A percentile compares a stretch with the other conserved stretches of the same genome.
phyloP scores from a whole-genome alignment of 345 rosid species.

The Syzygium grande region DNA sequence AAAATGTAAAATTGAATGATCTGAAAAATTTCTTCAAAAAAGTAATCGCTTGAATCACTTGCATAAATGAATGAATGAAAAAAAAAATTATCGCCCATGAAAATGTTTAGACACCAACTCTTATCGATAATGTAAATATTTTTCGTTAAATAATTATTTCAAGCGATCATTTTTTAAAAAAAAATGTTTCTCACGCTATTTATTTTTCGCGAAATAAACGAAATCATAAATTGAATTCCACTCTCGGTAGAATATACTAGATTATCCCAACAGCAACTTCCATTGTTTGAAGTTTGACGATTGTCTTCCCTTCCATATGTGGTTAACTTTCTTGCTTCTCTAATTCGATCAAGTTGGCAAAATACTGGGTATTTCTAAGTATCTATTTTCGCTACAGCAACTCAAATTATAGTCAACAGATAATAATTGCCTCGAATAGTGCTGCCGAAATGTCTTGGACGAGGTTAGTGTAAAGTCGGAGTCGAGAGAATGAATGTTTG shows the following conservation, averaged over 20 bases:
- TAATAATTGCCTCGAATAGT: background rate
- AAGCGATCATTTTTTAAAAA: too few species aligned
- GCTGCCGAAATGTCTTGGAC: background rate
- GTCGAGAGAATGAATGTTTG: background rate
- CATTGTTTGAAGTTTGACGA: background rate
- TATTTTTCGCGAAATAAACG: too few species aligned
- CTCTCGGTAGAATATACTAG: background rate
- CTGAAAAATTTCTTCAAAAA: accelerated
- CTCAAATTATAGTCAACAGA: background rate
- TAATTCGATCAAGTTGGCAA: background rate
- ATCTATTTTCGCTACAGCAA: background rate
- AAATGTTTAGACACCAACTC: too few species aligned
- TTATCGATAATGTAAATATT: too few species aligned
- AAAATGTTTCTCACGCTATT: too few species aligned
- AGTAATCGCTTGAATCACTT: too few species aligned
- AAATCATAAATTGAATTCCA: background rate
- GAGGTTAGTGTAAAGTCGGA: background rate
- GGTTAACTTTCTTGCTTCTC: background rate
- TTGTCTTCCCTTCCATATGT: background rate
- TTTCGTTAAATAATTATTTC: too few species aligned
- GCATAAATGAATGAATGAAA: too few species aligned
- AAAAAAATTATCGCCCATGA: too few species aligned
- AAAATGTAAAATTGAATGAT: background rate
- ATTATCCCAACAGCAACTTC: background rate
- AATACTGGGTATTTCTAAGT: background rate